Base-by-base conservation (phyloP, 495 filamentous ascomycete species). In the Penicillium coprophilum region DNA sequence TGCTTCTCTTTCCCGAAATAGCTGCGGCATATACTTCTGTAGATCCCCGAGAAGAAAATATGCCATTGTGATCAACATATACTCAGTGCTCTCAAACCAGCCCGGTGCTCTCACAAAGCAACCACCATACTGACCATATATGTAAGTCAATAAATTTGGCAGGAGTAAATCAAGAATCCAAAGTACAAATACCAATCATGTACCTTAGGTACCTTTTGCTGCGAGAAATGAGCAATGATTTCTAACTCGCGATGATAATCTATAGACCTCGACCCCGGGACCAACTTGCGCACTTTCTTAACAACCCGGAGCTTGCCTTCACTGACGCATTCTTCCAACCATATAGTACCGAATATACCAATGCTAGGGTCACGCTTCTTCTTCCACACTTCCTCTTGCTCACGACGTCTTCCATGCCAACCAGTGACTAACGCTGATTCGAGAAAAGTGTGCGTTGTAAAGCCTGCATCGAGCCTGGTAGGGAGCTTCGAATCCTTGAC, bases 31-130 rank as follows among this genome's bases (percentile, higher is more conserved):
- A 15, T 59, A 56, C 7, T 49, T 38, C 13, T 51, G 40, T 12
- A 64, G 31, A 56, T 60, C 48, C 1, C 71, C 65, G 10, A 56
- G 34, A 4, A 45, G 38, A n/a, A 73, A 17, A 40, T 70, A 72
- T 39, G 71, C 71, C 69, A 71, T 74, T 11, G 63, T 49, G 15
- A 70, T 47, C 38, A 46, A 64, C 13, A 67, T 30, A 9, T 17
- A 34, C 19, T 58, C 11, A 3, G 21, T 20, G 40, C 57, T 43
- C 27, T 62, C 53, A 50, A 53, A 69, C 58, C 55, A 64, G 10
- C 46, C 38, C 20, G 47, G 38, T 6, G 46, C 55, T 17, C 48
- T 23, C 17, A 55, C 38, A 28, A 58, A 53, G 6, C 38, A 52
- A 9, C 46, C 55, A 8, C 51, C 36, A 17, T 40, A 49, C 46